Base-by-base conservation (phyloP, 192 early-diverging fungal species). In the Coemansia sp. region DNA sequence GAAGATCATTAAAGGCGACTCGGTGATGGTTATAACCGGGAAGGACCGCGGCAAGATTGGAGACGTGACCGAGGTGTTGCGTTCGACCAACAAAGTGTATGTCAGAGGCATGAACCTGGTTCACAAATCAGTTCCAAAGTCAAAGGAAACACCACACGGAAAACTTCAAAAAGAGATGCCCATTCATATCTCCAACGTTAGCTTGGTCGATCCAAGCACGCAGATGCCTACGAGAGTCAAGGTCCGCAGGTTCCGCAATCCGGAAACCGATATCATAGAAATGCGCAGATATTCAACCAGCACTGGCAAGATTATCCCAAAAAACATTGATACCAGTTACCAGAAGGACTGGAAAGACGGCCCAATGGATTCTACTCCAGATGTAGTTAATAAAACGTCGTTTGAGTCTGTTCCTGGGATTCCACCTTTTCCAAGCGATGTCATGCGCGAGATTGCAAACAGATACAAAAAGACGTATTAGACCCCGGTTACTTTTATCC, bases 171-270 rank as follows among this genome's bases (percentile, higher is more conserved):
- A 87, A 66, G 89, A 90, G 63, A 85, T 86, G 71, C 89, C 88
- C 8, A 87, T 93, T 41, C 86, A 88, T 62, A 84, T 89, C 55
- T 87, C 88, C 4, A 87, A 93, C 67, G 80, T 93, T 6, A 83
- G 86, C 8, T 63, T 93, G 58, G 78, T 93, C n/a, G 91, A 93
- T 66, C 90, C 91, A 13, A 74, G 68, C 61, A 78, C 71, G 9
- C 61, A 72, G 21, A 49, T 65, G 71, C 76, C 80, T 13, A 74
- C 80, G 7, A 77, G 72, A 62, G 67, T 83, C 22, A 43, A 47
- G n/a, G 21, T 78, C 42, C 62, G 41, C 3, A 60, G 18, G 2
- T 68, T 60, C 45, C 16, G 45, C 3, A 63, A 83, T 41, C 76
- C 80, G 0, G 66, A 77, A 6, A 77, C 68, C 1, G 66, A 65